A percentile compares a stretch with the other conserved stretches of the same genome.
Evolutionary conservation across 129 eudicot genomes (phyloP).

Genomic region (Centella asiatica): DNA sequence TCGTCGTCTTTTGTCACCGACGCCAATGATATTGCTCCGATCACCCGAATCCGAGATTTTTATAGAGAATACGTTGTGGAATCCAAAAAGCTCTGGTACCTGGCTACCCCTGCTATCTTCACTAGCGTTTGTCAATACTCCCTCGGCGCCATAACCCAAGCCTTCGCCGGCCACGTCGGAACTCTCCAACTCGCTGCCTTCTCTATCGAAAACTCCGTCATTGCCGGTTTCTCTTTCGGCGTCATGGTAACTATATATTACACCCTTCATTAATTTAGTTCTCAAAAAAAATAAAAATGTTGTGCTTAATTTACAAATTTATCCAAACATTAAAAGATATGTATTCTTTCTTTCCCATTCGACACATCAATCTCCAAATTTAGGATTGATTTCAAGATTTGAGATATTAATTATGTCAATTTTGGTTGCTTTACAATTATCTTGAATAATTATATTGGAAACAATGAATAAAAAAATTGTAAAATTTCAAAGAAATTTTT

Average conservation of each 20-base stretch:
- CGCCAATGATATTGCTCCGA: conserved; percentile 38
- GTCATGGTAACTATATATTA: conserved; percentile 33
- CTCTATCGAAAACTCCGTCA: conserved; percentile 42
- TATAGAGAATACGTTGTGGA: conserved; percentile 34
- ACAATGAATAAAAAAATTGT: too few species aligned
- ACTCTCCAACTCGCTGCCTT: conserved; percentile 46
- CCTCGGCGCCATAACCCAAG: conserved; percentile 47
- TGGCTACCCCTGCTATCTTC: conserved; percentile 48
- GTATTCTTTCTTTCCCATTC: too few species aligned
- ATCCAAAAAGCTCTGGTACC: conserved; percentile 39
- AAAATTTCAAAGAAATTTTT: too few species aligned
- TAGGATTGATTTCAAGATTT: too few species aligned
- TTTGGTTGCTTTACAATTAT: too few species aligned
- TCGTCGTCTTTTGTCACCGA: conserved; percentile 32
- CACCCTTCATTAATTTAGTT: not conserved
- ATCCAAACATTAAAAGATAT: too few species aligned
- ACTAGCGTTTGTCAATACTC: conserved; percentile 36
- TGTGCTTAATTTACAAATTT: too few species aligned
- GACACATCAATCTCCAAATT: too few species aligned
- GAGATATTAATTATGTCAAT: too few species aligned
- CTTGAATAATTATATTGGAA: too few species aligned
- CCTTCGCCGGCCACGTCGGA: conserved; percentile 48
- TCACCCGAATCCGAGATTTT: conserved; percentile 31
- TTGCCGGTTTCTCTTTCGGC: conserved; percentile 62
- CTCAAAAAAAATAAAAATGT: too few species aligned